A percentile compares a stretch with the other conserved stretches of the same genome.
These are phyloP conservation scores for Trichosanthes truncata DNA, from an alignment of 306 rosid genomes.

Conservation along the genomic window DNA sequence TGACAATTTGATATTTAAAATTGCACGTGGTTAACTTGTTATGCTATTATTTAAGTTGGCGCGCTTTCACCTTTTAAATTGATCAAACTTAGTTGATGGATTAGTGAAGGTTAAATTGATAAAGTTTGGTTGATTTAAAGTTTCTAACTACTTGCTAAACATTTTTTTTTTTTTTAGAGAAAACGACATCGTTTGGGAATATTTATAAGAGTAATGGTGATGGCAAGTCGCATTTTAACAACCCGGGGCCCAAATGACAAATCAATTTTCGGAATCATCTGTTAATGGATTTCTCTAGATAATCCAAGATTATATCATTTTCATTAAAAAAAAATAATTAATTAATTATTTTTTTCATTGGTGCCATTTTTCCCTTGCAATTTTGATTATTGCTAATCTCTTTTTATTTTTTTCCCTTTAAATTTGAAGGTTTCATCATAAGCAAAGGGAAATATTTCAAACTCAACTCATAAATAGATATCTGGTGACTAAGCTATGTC, in stretches of 20 bases:
- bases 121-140: not conserved
- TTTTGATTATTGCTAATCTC: not conserved
- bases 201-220: not conserved
- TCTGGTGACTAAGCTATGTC: no score
- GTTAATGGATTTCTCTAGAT: not conserved
- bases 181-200: not conserved
- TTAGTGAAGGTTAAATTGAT: not conserved
- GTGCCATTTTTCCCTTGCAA: not conserved
- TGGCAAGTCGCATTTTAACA: not conserved
- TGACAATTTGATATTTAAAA: no score
- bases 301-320: not conserved
- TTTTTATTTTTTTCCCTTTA: not conserved
- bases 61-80: not conserved
- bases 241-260: not conserved
- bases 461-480: no score
- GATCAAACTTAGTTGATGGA: not conserved
- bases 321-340: not conserved
- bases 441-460: no score
- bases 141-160: not conserved
- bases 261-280: not conserved
- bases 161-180: not conserved
- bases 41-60: not conserved
- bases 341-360: no score
- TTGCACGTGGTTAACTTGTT: not conserved
- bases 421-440: no score